phyloP scores from a whole-genome alignment of 257 asterid species.

The Plantago major region DNA sequence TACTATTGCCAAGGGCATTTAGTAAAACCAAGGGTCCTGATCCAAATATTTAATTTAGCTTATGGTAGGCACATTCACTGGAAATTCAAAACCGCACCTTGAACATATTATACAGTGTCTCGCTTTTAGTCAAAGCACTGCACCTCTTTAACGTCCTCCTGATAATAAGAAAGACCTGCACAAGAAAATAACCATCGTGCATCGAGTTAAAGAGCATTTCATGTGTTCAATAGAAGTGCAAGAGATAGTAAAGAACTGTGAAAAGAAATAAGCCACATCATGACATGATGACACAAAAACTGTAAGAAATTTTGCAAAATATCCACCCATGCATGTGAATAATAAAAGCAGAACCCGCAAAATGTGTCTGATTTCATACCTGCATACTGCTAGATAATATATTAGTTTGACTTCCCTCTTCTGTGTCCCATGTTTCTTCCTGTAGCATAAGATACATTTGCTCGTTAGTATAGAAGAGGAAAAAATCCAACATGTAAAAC shows the following conservation, averaged over 20 bases:
- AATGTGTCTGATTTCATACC: constrained; percentile 34
- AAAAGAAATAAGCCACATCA: background rate
- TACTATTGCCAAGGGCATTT: too few relatives aligned
- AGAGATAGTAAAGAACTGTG: constrained; percentile 3
- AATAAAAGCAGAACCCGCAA: too few relatives aligned
- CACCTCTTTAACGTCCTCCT: constrained; percentile 94
- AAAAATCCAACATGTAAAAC: constrained; percentile 17
- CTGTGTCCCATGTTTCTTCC: constrained; percentile 97
- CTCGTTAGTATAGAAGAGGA: constrained; percentile 17
- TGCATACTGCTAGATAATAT: constrained; percentile 94
- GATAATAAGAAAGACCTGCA: constrained; percentile 77
- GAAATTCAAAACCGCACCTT: constrained; percentile 49
- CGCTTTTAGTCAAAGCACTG: constrained; percentile 84
- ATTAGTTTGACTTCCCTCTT: constrained; percentile 90
- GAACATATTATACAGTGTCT: constrained; percentile 84
- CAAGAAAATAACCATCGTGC: constrained; percentile 20
- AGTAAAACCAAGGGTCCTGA: background rate
- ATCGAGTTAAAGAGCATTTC: constrained; percentile 17
- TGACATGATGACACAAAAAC: background rate
- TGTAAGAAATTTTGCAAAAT: background rate
- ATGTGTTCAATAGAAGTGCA: constrained; percentile 12
- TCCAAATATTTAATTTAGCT: constrained; percentile 3
- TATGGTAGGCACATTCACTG: background rate
- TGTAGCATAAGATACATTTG: constrained; percentile 29
- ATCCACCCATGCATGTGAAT: too few relatives aligned